Evolutionary conservation across 305 asterid genomes (phyloP).

Genomic region (Caryopteris hybrid): DNA sequence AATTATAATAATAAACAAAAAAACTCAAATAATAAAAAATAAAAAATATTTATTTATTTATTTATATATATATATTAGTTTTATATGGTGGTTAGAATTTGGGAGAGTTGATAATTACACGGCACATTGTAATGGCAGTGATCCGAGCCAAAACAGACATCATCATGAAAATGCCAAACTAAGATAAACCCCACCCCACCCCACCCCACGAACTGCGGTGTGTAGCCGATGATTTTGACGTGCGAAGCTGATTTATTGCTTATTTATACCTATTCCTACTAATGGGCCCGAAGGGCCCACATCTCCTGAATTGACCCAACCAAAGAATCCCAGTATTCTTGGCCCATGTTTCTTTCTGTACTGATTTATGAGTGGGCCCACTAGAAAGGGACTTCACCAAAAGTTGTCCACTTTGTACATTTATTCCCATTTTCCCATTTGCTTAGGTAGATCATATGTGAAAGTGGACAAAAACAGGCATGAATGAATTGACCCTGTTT

Average conservation of each 20-base stretch:
- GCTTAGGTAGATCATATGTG: slow-evolving; percentile 8
- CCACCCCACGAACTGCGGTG: slow-evolving; percentile 1
- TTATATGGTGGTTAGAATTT: too few species aligned
- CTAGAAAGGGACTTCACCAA: slow-evolving; percentile 25
- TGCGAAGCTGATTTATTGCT: slow-evolving; percentile 21
- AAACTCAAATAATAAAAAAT: too few species aligned
- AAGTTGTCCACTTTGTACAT: slow-evolving; percentile 41
- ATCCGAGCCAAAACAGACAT: slow-evolving; percentile 21
- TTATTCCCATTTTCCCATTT: slow-evolving; percentile 32
- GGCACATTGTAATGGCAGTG: slow-evolving; percentile 24
- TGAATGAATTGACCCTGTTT: slow-evolving; percentile 24
- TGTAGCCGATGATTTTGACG: slow-evolving; percentile 26
- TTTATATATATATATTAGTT: too few species aligned
- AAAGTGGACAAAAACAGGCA: slow-evolving; percentile 27
- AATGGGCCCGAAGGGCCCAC: slow-evolving; percentile 19
- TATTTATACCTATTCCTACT: slow-evolving; percentile 22
- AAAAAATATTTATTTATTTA: too few species aligned
- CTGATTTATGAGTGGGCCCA: slow-evolving; percentile 35
- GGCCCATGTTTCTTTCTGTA: slow-evolving; percentile 37
- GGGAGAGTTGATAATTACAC: slow-evolving; percentile 18
- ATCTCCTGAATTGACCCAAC: slow-evolving; percentile 26
- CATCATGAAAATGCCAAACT: slow-evolving; percentile 33
- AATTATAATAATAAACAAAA: too few species aligned
- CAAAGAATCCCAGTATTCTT: slow-evolving; percentile 33
- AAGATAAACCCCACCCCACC: slow-evolving; percentile 17